Base-by-base conservation (phyloP, 768 basidiomycete species). In the Pisolithus sp. region DNA sequence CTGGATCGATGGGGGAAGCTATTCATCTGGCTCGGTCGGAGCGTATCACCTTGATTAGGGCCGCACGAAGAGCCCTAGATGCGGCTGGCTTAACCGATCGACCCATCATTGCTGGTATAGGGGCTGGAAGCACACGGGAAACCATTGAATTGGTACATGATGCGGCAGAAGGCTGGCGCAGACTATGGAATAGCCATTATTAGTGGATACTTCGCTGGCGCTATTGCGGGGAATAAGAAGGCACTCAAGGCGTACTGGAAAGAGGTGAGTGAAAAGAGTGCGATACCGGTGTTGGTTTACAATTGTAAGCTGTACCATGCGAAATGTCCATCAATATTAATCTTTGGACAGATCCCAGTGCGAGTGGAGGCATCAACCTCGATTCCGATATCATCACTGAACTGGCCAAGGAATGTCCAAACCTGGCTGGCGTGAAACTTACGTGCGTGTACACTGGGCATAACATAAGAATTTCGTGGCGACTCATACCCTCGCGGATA, bases 1-100 rank as follows among this genome's bases (percentile, higher is more conserved):
- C 82, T 31, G 91, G 91, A 17, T 86, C 88, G 5, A 89, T 89
- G 88, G 85, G 92, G 57, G 92, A 94, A 65, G 90, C 87, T 18
- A 77, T 82, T 55, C 90, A 93, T 62, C 68, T 83, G 43, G 69
- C 86, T 39, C 84, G 78, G 59, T 62, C 72, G 3, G 92, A 94
- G 62, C 82, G 92, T 38, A 70, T 74, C 42, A 69, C 60, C 9
- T 71, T 93, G 55, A 81, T 92, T 64, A 77, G 72, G 49, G 74
- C 80, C 2, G 83, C 85, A 20, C 80, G 93, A 39, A 75, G 75
- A 49, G 84, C 81, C 0, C 75, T 95, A 43, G 90, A 95, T 60
- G 69, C 68, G 10, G 81, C 79, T 15, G 84, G 82, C 1, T 68
- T 89, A 21, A 47, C 57, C 12, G 57, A 76, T 37, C 68, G 84